A percentile compares a stretch with the other conserved stretches of the same genome.
Conservation (phyloP, 345 rosid species). For the Gossypium bickii region DNA sequence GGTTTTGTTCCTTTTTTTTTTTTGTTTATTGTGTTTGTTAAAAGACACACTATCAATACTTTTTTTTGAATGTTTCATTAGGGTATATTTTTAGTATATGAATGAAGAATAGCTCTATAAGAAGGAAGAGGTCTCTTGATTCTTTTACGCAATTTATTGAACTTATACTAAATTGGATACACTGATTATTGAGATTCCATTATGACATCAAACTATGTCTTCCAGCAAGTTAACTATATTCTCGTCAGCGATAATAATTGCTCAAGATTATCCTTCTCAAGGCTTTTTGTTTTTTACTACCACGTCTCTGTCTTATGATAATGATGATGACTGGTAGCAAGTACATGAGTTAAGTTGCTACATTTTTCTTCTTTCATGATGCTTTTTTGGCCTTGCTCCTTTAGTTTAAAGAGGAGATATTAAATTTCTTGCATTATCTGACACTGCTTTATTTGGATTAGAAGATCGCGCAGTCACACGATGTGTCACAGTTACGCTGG, state of each 20-base stretch:
- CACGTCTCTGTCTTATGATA: not conserved
- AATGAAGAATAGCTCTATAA: not conserved
- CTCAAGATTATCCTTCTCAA: not conserved
- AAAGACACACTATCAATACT: not conserved
- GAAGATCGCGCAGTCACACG: constrained; percentile 48
- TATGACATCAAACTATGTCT: not conserved
- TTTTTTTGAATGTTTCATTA: not conserved
- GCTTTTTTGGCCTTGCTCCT: not conserved
- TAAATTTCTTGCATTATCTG: constrained; percentile 15
- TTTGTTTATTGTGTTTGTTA: not conserved
- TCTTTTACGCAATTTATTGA: not conserved
- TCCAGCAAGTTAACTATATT: not conserved
- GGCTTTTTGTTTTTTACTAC: not conserved
- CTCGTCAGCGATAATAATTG: not conserved
- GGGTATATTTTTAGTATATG: not conserved
- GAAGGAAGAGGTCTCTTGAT: not conserved
- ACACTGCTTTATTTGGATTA: constrained; percentile 27
- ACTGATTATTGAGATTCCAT: not conserved
- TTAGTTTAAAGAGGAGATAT: not conserved
- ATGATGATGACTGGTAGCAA: not conserved
- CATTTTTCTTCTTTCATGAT: not conserved
- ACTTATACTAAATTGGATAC: not conserved
- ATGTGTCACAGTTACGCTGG: constrained; percentile 70
- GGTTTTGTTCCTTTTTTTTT: not conserved
- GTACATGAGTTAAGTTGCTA: not conserved